Evolutionary conservation across 73 alveolate species (phyloP), one percentile per base, ranked within the genome.

Genomic region (Paramecium biaurelia): DNA sequence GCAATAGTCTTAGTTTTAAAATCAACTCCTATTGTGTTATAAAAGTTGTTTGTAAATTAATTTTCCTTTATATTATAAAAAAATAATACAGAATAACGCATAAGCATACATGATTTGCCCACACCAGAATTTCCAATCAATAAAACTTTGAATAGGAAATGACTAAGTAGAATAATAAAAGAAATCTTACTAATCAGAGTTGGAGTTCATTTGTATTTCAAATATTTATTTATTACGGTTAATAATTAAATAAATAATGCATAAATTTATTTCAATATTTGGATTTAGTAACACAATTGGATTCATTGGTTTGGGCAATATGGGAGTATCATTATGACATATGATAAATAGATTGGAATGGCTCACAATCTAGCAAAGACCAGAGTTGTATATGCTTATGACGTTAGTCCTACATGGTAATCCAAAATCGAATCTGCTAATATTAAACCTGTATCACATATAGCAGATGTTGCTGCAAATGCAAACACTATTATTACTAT

Each of bases 101-200:
- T 94, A 79, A 94, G 89, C 84, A 94, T 92, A 42, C 97, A 94
- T 7, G 94, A 82, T 84, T 94, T 94, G 23, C 97, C 97, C 18
- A 93, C 97, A 53, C 98, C 98, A 10, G 97, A 92, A 85, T 95
- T 95, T 34, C 98, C 97, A 53, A 95, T 95, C 76, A 93, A 85
- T 70, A 95, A 85, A 4, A 95, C 95, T 63, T 94, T 94, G 94
- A 94, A 94, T 57, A 95, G 95, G 43, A 94, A 96, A 53, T 94
- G 96, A 82, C 94, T 89, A 42, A n/a, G 21, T 4, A 79, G n/a
- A 43, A 47, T 53, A 18, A 53, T 53, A 30, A 34, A 43, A 8
- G 74, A 41, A 12, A 10, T 74, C 41, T 79, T 79, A 79, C 90
- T 79, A 79, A 47, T 79, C 90, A 43, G 90, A 21, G 32, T 32